Base-by-base conservation (phyloP, 2,329 filamentous ascomycete genomes). In the Didymella sp. region DNA sequence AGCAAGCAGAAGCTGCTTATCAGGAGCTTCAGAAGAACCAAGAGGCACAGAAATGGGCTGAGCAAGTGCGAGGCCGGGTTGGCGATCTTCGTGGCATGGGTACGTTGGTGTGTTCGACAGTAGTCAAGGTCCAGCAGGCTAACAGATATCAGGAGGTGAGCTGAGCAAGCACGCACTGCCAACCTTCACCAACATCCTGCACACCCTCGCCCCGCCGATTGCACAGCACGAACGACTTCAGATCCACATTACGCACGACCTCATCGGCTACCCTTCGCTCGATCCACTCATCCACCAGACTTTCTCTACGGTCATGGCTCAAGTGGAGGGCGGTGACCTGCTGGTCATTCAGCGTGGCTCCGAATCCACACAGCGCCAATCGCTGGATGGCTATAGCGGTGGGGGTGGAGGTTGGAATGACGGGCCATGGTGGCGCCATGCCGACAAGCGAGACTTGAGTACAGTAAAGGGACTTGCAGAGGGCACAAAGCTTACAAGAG, bases 11-110 rank as follows among this genome's bases (percentile, higher is more conserved):
- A 78, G 91, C 89, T 7, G 89, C 93, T 0, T 93, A 96, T 63
- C 96, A 94, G 75, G 92, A 98, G 76, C 93, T 99, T 44, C 91
- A 96, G 75, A 89, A 95, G 73, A 97, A 96, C 70, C 92, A 98
- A 73, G 95, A 99, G 76, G 95, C 94, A 48, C 93, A 94, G 80
- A 90, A 91, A 75, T 99, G 94, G 92, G 91, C 93, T 1, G 91
- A 96, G 50, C 94, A 98, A 75, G 90, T 98, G 52, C 89, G 89
- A 71, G 93, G 92, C 58, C 96, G 96, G 73, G 90, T 96, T 45
- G 90, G 89, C 41, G 87, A 87, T 28, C 80, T 98, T 38, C 86
- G 85, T 66, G 89, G 88, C 51, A 81, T 94, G 60, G 89, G 92
- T 94, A 84, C 63, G 61, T 31, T 30, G 45, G 22, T 13, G 19